Base-by-base conservation (phyloP, 2,329 filamentous ascomycete species). In the Nemania sp. region DNA sequence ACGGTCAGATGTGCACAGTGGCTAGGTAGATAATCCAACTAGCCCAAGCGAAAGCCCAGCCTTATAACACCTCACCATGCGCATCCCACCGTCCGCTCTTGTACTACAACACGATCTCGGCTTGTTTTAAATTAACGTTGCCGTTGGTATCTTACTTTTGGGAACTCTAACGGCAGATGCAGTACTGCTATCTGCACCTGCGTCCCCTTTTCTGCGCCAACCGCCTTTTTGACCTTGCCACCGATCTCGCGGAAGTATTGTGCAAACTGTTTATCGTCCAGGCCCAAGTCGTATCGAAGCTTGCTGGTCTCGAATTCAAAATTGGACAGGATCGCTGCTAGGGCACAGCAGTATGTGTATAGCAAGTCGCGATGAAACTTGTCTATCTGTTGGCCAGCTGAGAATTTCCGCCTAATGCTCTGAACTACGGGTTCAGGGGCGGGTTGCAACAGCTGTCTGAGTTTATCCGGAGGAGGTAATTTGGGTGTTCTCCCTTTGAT, bases 111-210 rank as follows among this genome's bases (percentile, higher is more conserved):
- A 15, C 29, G 9, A 50, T 40, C 39, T n/a, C 15, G 13, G 9
- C 18, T 18, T 32, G 20, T 39, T 11, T 57, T 18, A 13, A 6
- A 48, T 52, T 58, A 55, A 42, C 54, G 53, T 34, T 50, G 55
- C 32, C 70, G 68, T 53, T 71, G 70, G 54, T 72, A 72, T 62
- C 73, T 70, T 65, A 77, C 70, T 78, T 89, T 92, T 1, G 94
- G 95, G 73, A 97, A 97, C 60, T 88, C 83, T 48, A 97, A 78
- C 2, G 95, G 95, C 64, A 97, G 75, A 68, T 83, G 85, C 69
- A 98, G 78, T 67, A 87, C 87, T 12, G 90, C 92, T 51, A 93
- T 78, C 61, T 83, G 77, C 32, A 75, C 69, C 59, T 75, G 75
- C 60, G 77, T 82, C 63, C 87, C 86, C 57, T 85, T 85, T 18